Conservation (phyloP, 257 asterid species). For the Solanum habrochaites region DNA sequence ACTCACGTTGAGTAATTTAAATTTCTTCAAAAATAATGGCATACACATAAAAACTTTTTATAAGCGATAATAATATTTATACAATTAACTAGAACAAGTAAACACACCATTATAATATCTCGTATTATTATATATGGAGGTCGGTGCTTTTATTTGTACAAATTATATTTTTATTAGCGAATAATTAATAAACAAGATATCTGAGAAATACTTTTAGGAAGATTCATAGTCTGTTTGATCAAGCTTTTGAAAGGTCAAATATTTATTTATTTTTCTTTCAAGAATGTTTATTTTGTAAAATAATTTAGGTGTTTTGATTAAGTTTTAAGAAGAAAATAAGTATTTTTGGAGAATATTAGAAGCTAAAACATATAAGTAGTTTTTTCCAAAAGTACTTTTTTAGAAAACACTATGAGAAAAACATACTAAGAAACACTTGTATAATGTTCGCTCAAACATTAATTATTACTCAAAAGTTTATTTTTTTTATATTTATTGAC, state of each 20-base stretch:
- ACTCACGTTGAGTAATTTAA: background rate
- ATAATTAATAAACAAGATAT: background rate
- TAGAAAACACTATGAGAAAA: no score
- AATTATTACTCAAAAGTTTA: no score
- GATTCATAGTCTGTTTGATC: background rate
- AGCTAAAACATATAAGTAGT: background rate
- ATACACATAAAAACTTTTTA: no score
- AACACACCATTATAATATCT: background rate
- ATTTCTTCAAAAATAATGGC: background rate
- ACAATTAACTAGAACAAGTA: background rate
- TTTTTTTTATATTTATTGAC: no score
- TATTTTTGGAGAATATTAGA: no score
- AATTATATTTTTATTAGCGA: background rate
- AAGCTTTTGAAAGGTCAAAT: background rate
- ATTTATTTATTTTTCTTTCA: background rate
- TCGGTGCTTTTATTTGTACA: background rate
- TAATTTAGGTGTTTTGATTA: background rate
- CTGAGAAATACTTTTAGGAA: background rate
- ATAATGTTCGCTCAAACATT: no score
- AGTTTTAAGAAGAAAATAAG: background rate
- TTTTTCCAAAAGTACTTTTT: background rate
- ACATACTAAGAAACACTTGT: background rate
- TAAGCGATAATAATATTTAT: background rate
- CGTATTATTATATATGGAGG: background rate
- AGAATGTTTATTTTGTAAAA: no score